Percentiles rank a stretch among this genome's conserved stretches.
Conservation (phyloP, 305 asterid species). For the Salvia sclarea region DNA sequence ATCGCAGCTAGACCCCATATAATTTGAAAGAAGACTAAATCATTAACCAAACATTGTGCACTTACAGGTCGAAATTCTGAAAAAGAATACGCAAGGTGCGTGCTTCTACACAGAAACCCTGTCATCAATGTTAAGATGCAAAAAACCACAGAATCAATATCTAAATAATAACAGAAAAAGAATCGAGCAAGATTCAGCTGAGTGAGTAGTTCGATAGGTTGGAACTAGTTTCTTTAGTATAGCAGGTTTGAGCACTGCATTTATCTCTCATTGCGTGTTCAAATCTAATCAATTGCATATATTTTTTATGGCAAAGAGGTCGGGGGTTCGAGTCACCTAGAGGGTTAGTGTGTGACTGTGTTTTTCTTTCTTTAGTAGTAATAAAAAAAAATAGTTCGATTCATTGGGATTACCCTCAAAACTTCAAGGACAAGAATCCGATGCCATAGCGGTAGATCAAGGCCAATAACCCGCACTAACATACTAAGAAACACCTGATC, state of each 20-base stretch:
- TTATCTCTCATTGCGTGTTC: too few species aligned
- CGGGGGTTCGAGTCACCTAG: too few species aligned
- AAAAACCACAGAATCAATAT: slow-evolving; percentile 7
- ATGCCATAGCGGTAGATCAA: slow-evolving; percentile 98
- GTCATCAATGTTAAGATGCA: slow-evolving; percentile 29
- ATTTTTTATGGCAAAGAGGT: too few species aligned
- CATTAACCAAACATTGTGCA: slow-evolving; percentile 28
- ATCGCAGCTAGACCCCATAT: not conserved
- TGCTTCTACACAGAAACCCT: slow-evolving; percentile 99
- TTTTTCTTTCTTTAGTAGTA: too few species aligned
- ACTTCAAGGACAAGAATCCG: slow-evolving; percentile 97
- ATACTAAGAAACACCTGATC: slow-evolving; percentile 92
- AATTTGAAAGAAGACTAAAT: slow-evolving; percentile 16
- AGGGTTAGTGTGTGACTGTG: too few species aligned
- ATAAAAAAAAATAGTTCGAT: too few species aligned
- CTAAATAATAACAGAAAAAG: not conserved
- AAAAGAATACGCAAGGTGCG: slow-evolving; percentile 87
- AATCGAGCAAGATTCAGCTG: slow-evolving; percentile 12
- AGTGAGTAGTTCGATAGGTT: slow-evolving; percentile 20
- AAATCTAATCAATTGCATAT: too few species aligned
- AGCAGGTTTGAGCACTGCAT: too few species aligned
- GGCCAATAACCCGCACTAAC: slow-evolving; percentile 79
- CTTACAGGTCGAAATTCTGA: slow-evolving; percentile 98
- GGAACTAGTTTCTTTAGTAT: too few species aligned
- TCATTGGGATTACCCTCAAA: slow-evolving; percentile 89